These are phyloP conservation scores for Aspergillus floridensis DNA, from an alignment of 2,329 filamentous ascomycete species.

Conservation along the genomic window DNA sequence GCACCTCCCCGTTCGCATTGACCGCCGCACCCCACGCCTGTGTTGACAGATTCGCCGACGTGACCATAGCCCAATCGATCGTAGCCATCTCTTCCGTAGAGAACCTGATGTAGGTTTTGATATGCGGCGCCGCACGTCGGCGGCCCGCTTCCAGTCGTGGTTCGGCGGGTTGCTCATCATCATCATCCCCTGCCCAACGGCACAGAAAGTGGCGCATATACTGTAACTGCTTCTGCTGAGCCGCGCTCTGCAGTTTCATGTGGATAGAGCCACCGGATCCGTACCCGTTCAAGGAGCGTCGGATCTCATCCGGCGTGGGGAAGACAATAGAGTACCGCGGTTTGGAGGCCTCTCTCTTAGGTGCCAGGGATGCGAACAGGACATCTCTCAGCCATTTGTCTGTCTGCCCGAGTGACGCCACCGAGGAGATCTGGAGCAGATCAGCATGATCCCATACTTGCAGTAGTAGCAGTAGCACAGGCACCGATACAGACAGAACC, in stretches of 20 bases:
- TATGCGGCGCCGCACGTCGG: constrained; percentile 73
- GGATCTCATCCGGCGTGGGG: constrained; percentile 75
- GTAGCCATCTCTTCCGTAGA: constrained; percentile 32
- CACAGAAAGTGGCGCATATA: constrained; percentile 69
- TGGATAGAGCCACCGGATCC: constrained; percentile 76
- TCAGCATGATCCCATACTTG: not conserved
- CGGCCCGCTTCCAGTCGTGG: constrained; percentile 54
- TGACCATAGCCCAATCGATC: constrained; percentile 82
- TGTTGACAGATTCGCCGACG: constrained; percentile 86
- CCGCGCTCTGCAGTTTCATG: constrained; percentile 67
- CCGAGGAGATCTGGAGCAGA: constrained; percentile 68
- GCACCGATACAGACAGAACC: too few relatives aligned
- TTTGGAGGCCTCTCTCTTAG: constrained; percentile 11
- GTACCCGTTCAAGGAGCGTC: constrained; percentile 74
- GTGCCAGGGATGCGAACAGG: constrained; percentile 52
- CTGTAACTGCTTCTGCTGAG: constrained; percentile 70
- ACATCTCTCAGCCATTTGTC: constrained; percentile 70
- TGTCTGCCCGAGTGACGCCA: constrained; percentile 71
- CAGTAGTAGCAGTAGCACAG: too few relatives aligned
- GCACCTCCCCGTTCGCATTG: constrained; percentile 58
- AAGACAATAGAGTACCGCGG: constrained; percentile 70
- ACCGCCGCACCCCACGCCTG: constrained; percentile 78
- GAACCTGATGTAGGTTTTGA: constrained; percentile 83
- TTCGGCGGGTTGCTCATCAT: not conserved
- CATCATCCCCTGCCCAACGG: constrained; percentile 68